Evolutionary conservation across 768 basidiomycete species (phyloP).

Genomic region (Trametes sanguinea): DNA sequence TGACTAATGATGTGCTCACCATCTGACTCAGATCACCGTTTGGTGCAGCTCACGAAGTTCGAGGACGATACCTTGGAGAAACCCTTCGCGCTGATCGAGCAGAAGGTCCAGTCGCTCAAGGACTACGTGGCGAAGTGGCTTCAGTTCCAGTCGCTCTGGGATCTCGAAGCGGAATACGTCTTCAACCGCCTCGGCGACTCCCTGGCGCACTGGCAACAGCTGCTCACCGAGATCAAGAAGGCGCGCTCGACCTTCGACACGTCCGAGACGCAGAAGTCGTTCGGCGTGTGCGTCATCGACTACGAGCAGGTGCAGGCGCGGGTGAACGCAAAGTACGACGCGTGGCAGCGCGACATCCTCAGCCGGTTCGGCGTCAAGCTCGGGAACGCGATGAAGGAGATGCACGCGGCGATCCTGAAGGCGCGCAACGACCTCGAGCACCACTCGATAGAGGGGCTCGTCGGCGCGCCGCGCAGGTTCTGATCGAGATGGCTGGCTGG

Average conservation of each 20-base stretch:
- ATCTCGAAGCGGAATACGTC: conserved; percentile 95
- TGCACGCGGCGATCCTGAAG: conserved; percentile 90
- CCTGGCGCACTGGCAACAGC: conserved; percentile 91
- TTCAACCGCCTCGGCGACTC: conserved; percentile 95
- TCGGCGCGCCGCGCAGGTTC: conserved; percentile 52
- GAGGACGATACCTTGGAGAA: conserved; percentile 71
- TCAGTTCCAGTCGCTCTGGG: conserved; percentile 99
- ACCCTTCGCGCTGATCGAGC: conserved; percentile 85
- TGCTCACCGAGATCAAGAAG: conserved; percentile 96
- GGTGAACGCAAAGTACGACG: conserved; percentile 98
- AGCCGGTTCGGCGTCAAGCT: conserved; percentile 91
- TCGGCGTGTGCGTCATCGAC: conserved; percentile 93
- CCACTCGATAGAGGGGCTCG: conserved; percentile 91
- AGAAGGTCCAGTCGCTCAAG: conserved; percentile 82
- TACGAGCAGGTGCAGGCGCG: conserved; percentile 98
- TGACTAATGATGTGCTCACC: not conserved
- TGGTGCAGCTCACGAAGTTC: conserved; percentile 68
- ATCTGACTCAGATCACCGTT: conserved; percentile 13
- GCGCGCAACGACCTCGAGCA: conserved; percentile 95
- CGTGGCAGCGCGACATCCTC: conserved; percentile 96
- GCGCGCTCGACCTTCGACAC: conserved; percentile 96
- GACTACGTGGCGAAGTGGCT: conserved; percentile 98
- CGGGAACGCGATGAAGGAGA: conserved; percentile 95
- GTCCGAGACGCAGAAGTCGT: conserved; percentile 87
- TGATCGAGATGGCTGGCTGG: not conserved